Percentiles rank a stretch among this genome's conserved stretches.
phyloP scores from a whole-genome alignment of 2,329 filamentous ascomycete genomes.

The Tolypocladium amazonense region DNA sequence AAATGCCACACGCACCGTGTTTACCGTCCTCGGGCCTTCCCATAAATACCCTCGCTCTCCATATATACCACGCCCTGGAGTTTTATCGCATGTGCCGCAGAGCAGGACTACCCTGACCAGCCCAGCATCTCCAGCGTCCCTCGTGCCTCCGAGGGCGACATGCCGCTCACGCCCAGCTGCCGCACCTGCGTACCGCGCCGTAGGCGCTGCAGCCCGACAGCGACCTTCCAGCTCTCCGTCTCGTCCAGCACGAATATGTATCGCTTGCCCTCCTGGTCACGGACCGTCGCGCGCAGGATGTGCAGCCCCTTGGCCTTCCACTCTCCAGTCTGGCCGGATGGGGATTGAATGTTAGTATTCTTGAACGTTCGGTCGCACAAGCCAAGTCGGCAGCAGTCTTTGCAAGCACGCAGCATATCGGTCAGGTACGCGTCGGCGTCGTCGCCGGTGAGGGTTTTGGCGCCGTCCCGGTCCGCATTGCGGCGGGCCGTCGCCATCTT shows the following conservation, averaged over 20 bases:
- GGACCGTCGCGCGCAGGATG: slow-evolving; percentile 50
- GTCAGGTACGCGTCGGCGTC: slow-evolving; percentile 56
- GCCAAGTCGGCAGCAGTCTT: slow-evolving; percentile 49
- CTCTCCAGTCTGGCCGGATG: slow-evolving; percentile 37
- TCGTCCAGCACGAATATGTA: slow-evolving; percentile 55
- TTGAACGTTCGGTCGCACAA: slow-evolving; percentile 34
- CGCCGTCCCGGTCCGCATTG: slow-evolving; percentile 35
- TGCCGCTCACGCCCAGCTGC: slow-evolving; percentile 46
- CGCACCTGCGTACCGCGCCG: slow-evolving; percentile 49
- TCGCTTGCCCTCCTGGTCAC: slow-evolving; percentile 56
- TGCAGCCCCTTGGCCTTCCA: slow-evolving; percentile 47
- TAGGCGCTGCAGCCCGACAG: slow-evolving; percentile 49
- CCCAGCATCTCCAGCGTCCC: slow-evolving; percentile 48
- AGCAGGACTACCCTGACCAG: slow-evolving; percentile 27
- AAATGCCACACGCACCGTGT: not conserved
- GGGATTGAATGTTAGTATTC: slow-evolving; percentile 29
- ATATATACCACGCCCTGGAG: not conserved
- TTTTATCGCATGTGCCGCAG: not conserved
- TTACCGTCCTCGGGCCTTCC: not conserved
- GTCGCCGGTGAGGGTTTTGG: slow-evolving; percentile 46
- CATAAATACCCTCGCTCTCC: not conserved
- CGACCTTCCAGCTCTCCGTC: slow-evolving; percentile 58
- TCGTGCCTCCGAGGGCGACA: slow-evolving; percentile 43
- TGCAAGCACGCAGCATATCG: slow-evolving; percentile 54
- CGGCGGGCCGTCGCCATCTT: slow-evolving; percentile 37